phyloP scores from a whole-genome alignment of 1,284 basidiomycete genomes.

The Nidula niveotomentosa region DNA sequence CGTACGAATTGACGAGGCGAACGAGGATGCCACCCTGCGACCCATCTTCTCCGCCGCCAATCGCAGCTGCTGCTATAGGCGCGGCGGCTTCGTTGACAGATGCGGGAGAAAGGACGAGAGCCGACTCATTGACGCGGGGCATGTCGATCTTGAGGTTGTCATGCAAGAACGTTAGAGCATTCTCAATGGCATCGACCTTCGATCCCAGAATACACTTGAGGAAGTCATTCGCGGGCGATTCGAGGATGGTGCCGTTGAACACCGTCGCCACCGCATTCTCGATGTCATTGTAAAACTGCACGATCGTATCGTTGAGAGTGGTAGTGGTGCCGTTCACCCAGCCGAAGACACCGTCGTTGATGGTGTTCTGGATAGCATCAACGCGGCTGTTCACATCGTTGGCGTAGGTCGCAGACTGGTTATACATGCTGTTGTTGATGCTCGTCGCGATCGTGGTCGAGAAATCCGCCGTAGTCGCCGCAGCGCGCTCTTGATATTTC shows the following conservation, averaged over 20 bases:
- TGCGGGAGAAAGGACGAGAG: conserved; percentile 73
- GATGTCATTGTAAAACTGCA: conserved; percentile 73
- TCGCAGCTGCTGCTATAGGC: conserved; percentile 80
- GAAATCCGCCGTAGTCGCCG: conserved; percentile 63
- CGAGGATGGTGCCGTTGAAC: conserved; percentile 83
- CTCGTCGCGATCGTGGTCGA: conserved; percentile 70
- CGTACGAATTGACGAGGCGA: conserved; percentile 73
- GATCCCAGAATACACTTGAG: conserved; percentile 86
- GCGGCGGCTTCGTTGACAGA: conserved; percentile 74
- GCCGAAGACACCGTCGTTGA: conserved; percentile 88
- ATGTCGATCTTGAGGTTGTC: conserved; percentile 83
- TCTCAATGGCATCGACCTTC: conserved; percentile 86
- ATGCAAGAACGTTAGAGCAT: conserved; percentile 90
- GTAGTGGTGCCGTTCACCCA: conserved; percentile 95
- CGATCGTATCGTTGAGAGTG: conserved; percentile 81
- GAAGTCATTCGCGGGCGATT: conserved; percentile 83
- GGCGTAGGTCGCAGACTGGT: conserved; percentile 79
- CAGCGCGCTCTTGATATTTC: conserved; percentile 61
- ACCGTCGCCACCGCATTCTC: conserved; percentile 69
- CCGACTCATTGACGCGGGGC: conserved; percentile 68
- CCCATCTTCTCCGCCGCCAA: conserved; percentile 58
- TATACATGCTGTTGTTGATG: conserved; percentile 80
- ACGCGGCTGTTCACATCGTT: conserved; percentile 74
- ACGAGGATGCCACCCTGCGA: conserved; percentile 67
- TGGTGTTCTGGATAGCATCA: conserved; percentile 62